Base-by-base conservation (phyloP, 1,284 basidiomycete genomes). In the Papiliotrema laurentii region DNA sequence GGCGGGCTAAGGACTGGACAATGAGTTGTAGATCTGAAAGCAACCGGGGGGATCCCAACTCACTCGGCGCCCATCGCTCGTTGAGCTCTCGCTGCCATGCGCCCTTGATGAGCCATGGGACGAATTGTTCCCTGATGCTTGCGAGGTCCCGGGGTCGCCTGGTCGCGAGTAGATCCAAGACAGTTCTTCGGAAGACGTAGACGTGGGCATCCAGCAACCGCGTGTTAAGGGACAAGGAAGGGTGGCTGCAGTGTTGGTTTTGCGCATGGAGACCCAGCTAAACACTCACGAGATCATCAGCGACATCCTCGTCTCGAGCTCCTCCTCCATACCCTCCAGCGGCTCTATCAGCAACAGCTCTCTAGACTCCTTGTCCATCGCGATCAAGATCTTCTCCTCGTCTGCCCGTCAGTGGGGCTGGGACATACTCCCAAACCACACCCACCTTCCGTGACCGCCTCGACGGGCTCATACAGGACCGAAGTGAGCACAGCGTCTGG, bases 41-140 rank as follows among this genome's bases (percentile, higher is more conserved):
- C n/a, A n/a, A n/a, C n/a, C n/a, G 21, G 24, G n/a, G n/a, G 16
- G 7, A 25, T 10, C 6, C 26, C 11, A 14, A 61, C 72, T 56
- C 47, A 74, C 74, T 64, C 0, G 55, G 48, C 2, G 58, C 53
- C 72, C 73, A 76, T 36, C 55, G 43, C 18, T 57, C 48, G 1
- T 58, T 60, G 3, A 75, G 54, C 5, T 65, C 63, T 27, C 59
- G 57, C 54, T 76, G 72, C 67, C 89, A 90, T 53, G 87, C 85
- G 6, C 87, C 76, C 68, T 89, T 90, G 73, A 88, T 85, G 38
- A 93, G 68, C 87, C 89, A 93, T 0, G 90, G 90, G 6, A 94
- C 72, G 60, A 93, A 87, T 56, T 93, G 89, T 68, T 92, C 87
- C 46, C 84, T 77, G 51, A 94, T 78, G 13, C 87, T 90, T 44